phyloP scores from a whole-genome alignment of 495 filamentous ascomycete species.

The Penicillium paradoxum region DNA sequence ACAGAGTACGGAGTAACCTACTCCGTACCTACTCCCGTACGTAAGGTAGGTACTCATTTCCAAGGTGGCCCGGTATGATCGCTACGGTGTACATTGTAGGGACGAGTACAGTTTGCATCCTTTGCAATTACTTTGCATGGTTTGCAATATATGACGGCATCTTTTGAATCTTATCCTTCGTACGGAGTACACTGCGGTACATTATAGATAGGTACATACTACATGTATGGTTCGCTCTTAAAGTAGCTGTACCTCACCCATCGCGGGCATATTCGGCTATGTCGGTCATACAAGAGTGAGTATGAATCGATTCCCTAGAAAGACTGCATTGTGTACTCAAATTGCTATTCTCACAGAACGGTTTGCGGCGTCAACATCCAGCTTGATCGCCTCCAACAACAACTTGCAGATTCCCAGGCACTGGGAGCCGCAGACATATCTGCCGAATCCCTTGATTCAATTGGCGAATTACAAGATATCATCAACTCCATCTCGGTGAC shows the following conservation, averaged over 20 bases:
- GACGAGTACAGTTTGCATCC: conserved; percentile 1
- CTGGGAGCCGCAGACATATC: conserved; percentile 19
- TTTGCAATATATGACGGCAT: too few species aligned
- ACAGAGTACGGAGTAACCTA: too few species aligned
- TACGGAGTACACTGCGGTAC: too few species aligned
- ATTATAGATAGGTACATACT: too few species aligned
- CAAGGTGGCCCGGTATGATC: conserved; percentile 2
- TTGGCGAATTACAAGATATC: conserved; percentile 51
- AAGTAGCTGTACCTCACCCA: not conserved
- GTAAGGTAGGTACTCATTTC: too few species aligned
- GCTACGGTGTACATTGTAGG: conserved; percentile 8
- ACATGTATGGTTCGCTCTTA: conserved; percentile 9
- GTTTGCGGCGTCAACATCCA: conserved; percentile 71
- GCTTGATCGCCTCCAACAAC: conserved; percentile 69
- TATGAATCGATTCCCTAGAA: not conserved
- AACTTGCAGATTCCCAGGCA: conserved; percentile 15
- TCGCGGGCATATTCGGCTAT: not conserved
- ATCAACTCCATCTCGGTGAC: conserved; percentile 65
- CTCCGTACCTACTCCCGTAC: too few species aligned
- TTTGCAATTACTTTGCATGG: conserved; percentile 12
- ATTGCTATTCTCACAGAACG: conserved; percentile 50
- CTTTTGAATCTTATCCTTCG: too few species aligned
- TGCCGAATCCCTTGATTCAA: conserved; percentile 8
- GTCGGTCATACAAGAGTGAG: conserved; percentile 9
- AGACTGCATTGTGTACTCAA: not conserved